Evolutionary conservation across 1,139 yeast species (phyloP).

Genomic region (Geotrichum cucujoidarum): DNA sequence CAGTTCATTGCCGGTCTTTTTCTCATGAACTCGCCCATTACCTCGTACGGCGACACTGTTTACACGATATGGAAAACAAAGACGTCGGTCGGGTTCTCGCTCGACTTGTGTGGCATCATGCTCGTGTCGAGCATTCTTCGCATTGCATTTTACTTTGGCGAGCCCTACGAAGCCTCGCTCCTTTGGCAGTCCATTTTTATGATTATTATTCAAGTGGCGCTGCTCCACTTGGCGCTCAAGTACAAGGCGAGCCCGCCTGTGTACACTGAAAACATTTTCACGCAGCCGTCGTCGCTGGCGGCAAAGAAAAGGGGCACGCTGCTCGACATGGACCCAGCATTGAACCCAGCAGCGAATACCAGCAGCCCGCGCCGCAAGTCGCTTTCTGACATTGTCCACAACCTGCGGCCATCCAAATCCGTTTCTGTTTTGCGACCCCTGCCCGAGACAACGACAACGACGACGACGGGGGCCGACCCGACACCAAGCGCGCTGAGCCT

Average conservation of each 20-base stretch:
- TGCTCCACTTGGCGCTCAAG: slow-evolving; percentile 57
- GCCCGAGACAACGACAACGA: background rate
- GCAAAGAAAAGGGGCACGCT: background rate
- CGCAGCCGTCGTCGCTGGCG: background rate
- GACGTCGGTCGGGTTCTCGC: slow-evolving; percentile 72
- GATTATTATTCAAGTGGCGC: slow-evolving; percentile 65
- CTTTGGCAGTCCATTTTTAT: slow-evolving; percentile 72
- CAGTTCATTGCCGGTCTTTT: slow-evolving; percentile 25
- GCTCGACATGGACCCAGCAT: background rate
- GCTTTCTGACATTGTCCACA: slow-evolving; percentile 5
- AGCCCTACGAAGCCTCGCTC: slow-evolving; percentile 73
- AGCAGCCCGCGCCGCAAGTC: slow-evolving; percentile 7
- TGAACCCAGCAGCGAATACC: background rate
- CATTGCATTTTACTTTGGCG: slow-evolving; percentile 68
- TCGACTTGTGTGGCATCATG: slow-evolving; percentile 91
- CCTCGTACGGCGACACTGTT: slow-evolving; percentile 82
- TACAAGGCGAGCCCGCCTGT: slow-evolving; percentile 44
- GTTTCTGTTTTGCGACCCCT: slow-evolving; percentile 5
- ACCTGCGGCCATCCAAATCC: slow-evolving; percentile 9
- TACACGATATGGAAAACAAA: slow-evolving; percentile 57
- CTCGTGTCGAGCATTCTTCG: slow-evolving; percentile 68
- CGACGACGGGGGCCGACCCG: background rate
- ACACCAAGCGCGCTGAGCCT: background rate
- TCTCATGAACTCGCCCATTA: slow-evolving; percentile 59
- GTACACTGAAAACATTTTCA: slow-evolving; percentile 24